Percentiles rank a stretch among this genome's conserved stretches.
These are phyloP conservation scores for Fagus sylvatica DNA, from an alignment of 306 rosid species.

Conservation along the genomic window DNA sequence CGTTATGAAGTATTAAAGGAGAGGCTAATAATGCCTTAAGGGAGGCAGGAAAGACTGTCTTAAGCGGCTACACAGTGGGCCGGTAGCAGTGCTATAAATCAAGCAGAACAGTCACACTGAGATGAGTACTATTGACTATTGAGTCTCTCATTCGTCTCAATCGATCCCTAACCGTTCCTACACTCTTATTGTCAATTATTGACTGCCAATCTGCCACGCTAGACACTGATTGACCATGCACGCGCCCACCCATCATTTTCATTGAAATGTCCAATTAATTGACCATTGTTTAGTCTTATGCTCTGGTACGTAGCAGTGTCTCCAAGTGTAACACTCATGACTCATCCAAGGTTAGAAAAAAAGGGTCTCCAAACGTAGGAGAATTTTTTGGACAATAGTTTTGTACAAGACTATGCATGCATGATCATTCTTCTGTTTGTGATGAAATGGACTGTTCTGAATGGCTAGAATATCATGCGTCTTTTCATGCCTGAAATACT, in stretches of 20 bases:
- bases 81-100: not conserved
- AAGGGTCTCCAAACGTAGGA: too few species aligned
- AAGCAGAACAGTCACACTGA: not conserved
- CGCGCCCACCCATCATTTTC: conserved; percentile 13
- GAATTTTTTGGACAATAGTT: too few species aligned
- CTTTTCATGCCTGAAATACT: too few species aligned
- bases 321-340: too few species aligned
- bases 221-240: conserved; percentile 21
- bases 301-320: too few species aligned
- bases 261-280: not conserved
- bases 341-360: too few species aligned
- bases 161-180: not conserved
- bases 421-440: too few species aligned
- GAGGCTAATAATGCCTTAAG: not conserved
- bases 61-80: not conserved
- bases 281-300: not conserved
- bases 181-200: conserved; percentile 19
- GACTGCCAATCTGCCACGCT: conserved; percentile 25
- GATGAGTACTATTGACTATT: not conserved
- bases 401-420: too few species aligned
- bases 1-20: too few species aligned
- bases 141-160: not conserved
- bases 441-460: too few species aligned
- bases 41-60: not conserved
- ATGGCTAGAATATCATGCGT: too few species aligned